phyloP scores from a whole-genome alignment of 768 basidiomycete genomes.

The Termitomyces sp. region DNA sequence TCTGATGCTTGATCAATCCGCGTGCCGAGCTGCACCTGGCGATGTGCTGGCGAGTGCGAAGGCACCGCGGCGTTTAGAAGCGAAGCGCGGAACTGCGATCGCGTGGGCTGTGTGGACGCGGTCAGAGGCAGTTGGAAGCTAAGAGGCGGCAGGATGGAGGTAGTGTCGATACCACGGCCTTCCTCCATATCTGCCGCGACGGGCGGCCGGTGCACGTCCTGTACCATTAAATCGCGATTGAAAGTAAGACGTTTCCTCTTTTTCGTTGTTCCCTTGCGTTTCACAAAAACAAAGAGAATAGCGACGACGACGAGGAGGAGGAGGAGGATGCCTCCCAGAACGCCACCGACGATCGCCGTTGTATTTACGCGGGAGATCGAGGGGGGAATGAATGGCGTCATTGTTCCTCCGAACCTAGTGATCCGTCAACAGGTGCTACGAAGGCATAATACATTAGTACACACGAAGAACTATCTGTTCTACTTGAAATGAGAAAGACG shows the following conservation, averaged over 20 bases:
- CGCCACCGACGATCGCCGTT: constrained; percentile 10
- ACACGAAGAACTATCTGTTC: background rate
- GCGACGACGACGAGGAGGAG: constrained; percentile 4
- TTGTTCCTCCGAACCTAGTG: background rate
- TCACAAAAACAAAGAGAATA: constrained; percentile 2
- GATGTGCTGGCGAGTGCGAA: constrained; percentile 3
- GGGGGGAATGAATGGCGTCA: background rate
- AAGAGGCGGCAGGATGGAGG: background rate
- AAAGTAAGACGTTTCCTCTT: constrained; percentile 8
- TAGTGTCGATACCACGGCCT: background rate
- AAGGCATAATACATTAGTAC: background rate
- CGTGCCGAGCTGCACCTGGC: constrained; percentile 6
- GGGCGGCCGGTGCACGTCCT: constrained; percentile 1
- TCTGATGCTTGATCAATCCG: constrained; percentile 2
- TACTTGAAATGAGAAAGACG: background rate
- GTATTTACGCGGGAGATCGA: background rate
- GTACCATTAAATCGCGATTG: constrained; percentile 13
- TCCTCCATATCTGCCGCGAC: constrained; percentile 3
- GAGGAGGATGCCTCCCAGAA: constrained; percentile 10
- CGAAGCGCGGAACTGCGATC: background rate
- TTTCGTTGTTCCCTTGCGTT: background rate
- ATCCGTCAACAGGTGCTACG: background rate
- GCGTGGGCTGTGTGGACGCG: background rate
- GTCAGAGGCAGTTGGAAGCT: constrained; percentile 1
- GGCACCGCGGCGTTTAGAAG: background rate